phyloP scores from a whole-genome alignment of 208 protist species.

The Leishmania turanica region DNA sequence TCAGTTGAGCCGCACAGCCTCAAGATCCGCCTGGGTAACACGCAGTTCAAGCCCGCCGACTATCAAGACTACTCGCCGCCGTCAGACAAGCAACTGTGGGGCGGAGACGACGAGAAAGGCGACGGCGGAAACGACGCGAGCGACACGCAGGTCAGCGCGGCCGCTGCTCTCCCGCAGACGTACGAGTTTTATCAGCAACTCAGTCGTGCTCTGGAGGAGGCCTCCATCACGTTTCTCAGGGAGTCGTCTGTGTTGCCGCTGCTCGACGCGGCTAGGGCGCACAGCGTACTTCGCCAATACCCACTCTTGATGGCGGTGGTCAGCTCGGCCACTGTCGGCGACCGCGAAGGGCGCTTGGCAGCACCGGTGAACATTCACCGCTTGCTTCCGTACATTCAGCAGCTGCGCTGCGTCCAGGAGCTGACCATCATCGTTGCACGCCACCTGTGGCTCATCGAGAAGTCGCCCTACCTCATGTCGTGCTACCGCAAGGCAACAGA shows the following conservation, averaged over 20 bases:
- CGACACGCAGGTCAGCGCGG: neutral
- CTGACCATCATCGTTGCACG: conserved; percentile 74
- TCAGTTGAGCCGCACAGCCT: conserved; percentile 60
- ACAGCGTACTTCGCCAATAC: conserved; percentile 42
- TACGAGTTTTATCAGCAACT: conserved; percentile 86
- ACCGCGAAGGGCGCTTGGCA: neutral
- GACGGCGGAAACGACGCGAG: neutral
- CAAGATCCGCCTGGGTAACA: conserved; percentile 71
- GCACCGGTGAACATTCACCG: conserved; percentile 6
- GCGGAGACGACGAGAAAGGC: neutral
- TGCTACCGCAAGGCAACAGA: conserved; percentile 61
- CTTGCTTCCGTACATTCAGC: conserved; percentile 66
- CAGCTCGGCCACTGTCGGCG: neutral
- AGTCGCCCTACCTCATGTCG: conserved; percentile 64
- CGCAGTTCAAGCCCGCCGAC: conserved; percentile 74
- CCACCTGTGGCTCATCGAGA: conserved; percentile 56
- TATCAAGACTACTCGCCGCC: conserved; percentile 75
- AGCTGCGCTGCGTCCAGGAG: conserved; percentile 64
- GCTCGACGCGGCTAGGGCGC: conserved; percentile 23
- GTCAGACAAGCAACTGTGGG: conserved; percentile 34
- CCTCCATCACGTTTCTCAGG: conserved; percentile 37
- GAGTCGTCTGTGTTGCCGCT: conserved; percentile 30
- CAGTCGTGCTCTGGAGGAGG: conserved; percentile 53
- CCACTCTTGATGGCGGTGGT: conserved; percentile 21
- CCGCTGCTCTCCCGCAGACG: conserved; percentile 31